phyloP scores from a whole-genome alignment of 1,284 basidiomycete genomes.

The Inonotus obliquus region DNA sequence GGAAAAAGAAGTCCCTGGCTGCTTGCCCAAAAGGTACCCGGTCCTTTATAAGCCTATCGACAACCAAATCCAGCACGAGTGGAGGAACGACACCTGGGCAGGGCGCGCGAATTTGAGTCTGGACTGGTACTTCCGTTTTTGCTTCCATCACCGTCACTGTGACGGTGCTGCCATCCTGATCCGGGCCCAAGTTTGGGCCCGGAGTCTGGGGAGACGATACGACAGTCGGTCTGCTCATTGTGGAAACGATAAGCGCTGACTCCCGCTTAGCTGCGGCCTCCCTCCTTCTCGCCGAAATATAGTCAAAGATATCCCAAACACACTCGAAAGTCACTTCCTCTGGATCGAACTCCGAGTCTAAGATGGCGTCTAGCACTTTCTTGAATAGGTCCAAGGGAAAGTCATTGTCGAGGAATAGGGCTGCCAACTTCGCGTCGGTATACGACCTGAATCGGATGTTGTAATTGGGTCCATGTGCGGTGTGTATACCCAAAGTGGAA shows the following conservation, averaged over 20 bases:
- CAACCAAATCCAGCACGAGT: background rate
- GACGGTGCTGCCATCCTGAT: too few relatives aligned
- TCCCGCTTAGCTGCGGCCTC: background rate
- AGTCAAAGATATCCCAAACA: background rate
- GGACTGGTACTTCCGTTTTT: background rate
- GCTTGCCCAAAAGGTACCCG: background rate
- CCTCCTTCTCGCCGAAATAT: background rate
- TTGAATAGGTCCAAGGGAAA: constrained; percentile 1
- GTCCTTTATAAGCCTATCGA: background rate
- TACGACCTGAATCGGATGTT: too few relatives aligned
- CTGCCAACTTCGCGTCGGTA: background rate
- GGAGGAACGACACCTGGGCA: background rate
- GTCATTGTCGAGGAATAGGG: constrained; percentile 1
- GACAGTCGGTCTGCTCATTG: too few relatives aligned
- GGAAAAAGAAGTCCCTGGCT: background rate
- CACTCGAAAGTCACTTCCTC: background rate
- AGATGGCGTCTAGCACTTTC: background rate
- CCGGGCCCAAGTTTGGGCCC: too few relatives aligned
- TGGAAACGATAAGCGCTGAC: background rate
- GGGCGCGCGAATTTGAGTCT: background rate
- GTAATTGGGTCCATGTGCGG: too few relatives aligned
- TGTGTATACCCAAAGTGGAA: too few relatives aligned
- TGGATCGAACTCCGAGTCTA: background rate
- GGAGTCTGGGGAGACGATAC: too few relatives aligned
- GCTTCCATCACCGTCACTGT: background rate